phyloP scores from a whole-genome alignment of 1,139 yeast species.

The Suhomyces atakaporum region DNA sequence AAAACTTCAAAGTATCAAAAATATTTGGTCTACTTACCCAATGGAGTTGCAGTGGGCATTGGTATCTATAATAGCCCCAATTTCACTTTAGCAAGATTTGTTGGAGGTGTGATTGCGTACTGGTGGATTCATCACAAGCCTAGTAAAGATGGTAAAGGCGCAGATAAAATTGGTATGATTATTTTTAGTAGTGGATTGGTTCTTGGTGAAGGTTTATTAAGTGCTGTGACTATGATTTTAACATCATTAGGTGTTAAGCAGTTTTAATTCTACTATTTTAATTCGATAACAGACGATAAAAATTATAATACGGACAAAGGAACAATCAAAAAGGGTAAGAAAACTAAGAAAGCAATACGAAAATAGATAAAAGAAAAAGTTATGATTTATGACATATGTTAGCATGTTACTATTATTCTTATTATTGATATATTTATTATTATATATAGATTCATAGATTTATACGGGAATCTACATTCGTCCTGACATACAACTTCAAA shows the following conservation, averaged over 20 bases:
- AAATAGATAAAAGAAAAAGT: too few species aligned
- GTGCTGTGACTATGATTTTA: constrained; percentile 77
- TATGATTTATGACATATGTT: constrained; percentile 1
- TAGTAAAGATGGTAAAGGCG: constrained; percentile 28
- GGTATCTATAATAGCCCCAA: constrained; percentile 94
- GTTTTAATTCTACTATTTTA: constrained; percentile 3
- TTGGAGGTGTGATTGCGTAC: constrained; percentile 81
- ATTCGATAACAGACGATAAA: neutral
- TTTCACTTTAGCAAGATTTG: constrained; percentile 87
- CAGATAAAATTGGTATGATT: constrained; percentile 65
- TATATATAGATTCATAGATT: neutral
- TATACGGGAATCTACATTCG: neutral
- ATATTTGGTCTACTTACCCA: constrained; percentile 66
- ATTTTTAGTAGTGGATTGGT: constrained; percentile 91
- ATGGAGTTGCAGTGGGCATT: constrained; percentile 96
- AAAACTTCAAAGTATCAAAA: constrained; percentile 38
- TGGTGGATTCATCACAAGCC: constrained; percentile 50
- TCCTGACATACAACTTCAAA: neutral
- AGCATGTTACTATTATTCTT: neutral
- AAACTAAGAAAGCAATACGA: too few species aligned
- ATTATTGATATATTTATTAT: too few species aligned
- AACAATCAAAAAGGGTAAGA: too few species aligned
- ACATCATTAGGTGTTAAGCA: constrained; percentile 61
- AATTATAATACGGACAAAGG: neutral
- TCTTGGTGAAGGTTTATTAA: constrained; percentile 88